Base-by-base conservation (phyloP, 768 basidiomycete species). In the Terana coerulea region DNA sequence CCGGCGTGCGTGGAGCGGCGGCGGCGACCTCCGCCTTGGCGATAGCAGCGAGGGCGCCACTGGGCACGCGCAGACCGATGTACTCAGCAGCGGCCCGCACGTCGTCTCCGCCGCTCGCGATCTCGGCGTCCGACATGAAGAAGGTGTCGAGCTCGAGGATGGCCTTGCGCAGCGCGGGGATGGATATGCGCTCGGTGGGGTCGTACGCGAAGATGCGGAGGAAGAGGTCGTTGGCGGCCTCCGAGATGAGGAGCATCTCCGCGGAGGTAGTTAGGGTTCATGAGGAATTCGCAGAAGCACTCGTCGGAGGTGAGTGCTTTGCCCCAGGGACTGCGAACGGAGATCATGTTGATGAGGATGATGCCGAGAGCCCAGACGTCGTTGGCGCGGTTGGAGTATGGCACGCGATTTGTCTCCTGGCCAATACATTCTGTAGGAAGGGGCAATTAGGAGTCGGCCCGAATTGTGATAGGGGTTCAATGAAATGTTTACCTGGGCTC, bases 191-290 rank as follows among this genome's bases (percentile, higher is more conserved):
- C 22, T 65, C 59, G 2, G 68, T 52, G 3, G 88, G 83, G 61
- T 88, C 80, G 46, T 84, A 66, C n/a, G 73, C 67, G 70, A 94
- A 92, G 53, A 91, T 71, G 28, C 67, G 67, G 44, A 72, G 69
- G 49, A 83, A 70, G 51, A 81, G 69, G 9, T 66, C 61, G 62
- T 76, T 71, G 47, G 74, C 68, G 29, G 65, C 67, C 17, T 62
- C 53, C 5, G 80, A 80, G 66, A 83, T 75, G 40, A 77, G 78
- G 5, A 83, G 70, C 35, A 54, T 34, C 36, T 71, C 66, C 46
- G 75, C 66, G 72, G 14, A 83, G 69, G 65, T 75, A 78, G 52
- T 72, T 64, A 19, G 71, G 69, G 59, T 77, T 69, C 47, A 64
- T 59, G 41, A 78, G 63, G 65, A 66, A 81, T n/a, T 69, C 67